Evolutionary conservation across 1,284 basidiomycete species (phyloP).

Genomic region (Microbotryum violaceum): DNA sequence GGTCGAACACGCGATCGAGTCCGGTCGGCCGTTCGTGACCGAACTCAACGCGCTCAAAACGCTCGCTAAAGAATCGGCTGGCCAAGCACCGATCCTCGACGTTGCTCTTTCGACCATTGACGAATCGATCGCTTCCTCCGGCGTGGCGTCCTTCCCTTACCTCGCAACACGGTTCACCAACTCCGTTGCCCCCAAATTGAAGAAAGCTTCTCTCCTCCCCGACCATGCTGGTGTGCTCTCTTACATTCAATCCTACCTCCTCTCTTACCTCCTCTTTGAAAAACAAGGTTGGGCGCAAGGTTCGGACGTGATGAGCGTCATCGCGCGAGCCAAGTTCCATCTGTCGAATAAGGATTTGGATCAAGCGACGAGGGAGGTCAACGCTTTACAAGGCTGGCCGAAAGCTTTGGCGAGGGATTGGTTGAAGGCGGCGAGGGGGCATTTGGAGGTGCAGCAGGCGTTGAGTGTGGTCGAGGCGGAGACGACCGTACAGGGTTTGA

Average conservation of each 20-base stretch:
- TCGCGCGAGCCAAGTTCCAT: slow-evolving; percentile 84
- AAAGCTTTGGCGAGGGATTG: slow-evolving; percentile 79
- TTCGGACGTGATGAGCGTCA: slow-evolving; percentile 72
- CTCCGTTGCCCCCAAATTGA: slow-evolving; percentile 74
- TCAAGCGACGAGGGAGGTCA: slow-evolving; percentile 80
- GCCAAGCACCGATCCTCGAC: slow-evolving; percentile 47
- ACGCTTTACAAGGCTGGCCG: slow-evolving; percentile 64
- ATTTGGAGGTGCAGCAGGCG: slow-evolving; percentile 88
- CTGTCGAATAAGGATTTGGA: slow-evolving; percentile 90
- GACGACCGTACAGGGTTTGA: too few relatives aligned
- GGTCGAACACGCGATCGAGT: slow-evolving; percentile 51
- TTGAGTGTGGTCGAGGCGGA: slow-evolving; percentile 41
- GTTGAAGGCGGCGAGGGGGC: slow-evolving; percentile 78
- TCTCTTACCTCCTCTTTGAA: slow-evolving; percentile 72
- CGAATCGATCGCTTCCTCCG: slow-evolving; percentile 61
- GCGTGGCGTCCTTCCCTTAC: slow-evolving; percentile 82
- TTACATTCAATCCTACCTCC: slow-evolving; percentile 69
- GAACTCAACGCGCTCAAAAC: slow-evolving; percentile 27
- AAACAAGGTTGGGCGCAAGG: slow-evolving; percentile 63
- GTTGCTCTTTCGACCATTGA: slow-evolving; percentile 60
- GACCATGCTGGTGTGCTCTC: slow-evolving; percentile 78
- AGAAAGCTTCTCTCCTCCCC: slow-evolving; percentile 82
- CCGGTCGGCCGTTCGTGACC: slow-evolving; percentile 24
- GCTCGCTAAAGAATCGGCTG: slow-evolving; percentile 20
- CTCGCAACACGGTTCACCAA: slow-evolving; percentile 83